Evolutionary conservation across 2,329 filamentous ascomycete genomes (phyloP).

Genomic region (Sordariomycetes sp.): DNA sequence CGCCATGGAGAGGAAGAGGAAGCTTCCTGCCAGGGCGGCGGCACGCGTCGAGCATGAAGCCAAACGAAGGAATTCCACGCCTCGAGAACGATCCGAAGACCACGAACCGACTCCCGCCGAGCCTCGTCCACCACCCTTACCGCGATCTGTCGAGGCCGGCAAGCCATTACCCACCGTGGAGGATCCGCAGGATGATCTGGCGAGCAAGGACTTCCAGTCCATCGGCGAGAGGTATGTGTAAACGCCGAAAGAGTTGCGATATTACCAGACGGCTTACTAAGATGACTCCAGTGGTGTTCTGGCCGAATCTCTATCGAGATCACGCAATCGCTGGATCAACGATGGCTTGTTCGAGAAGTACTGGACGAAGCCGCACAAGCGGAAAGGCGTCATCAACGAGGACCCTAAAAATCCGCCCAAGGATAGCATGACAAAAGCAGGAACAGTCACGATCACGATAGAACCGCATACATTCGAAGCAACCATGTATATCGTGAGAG

Average conservation of each 20-base stretch:
- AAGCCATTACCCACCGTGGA: constrained; percentile 65
- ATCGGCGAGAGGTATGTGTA: constrained; percentile 57
- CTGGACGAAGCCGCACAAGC: constrained; percentile 64
- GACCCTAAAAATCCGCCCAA: constrained; percentile 59
- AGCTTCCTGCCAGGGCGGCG: constrained; percentile 52
- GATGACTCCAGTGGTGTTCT: constrained; percentile 55
- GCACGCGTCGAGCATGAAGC: constrained; percentile 49
- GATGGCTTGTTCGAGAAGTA: constrained; percentile 69
- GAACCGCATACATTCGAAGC: constrained; percentile 76
- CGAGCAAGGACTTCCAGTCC: constrained; percentile 60
- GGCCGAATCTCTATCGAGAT: constrained; percentile 62
- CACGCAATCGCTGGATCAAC: constrained; percentile 63
- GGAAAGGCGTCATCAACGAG: constrained; percentile 55
- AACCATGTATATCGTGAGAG: constrained; percentile 63
- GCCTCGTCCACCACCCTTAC: constrained; percentile 36
- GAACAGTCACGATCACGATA: constrained; percentile 64
- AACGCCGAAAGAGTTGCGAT: no score
- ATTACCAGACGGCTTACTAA: constrained; percentile 9
- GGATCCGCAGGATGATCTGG: constrained; percentile 55
- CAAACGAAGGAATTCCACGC: constrained; percentile 50
- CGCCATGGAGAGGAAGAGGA: constrained; percentile 56
- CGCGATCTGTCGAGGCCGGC: constrained; percentile 53
- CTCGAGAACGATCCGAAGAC: constrained; percentile 40
- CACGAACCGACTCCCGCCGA: constrained; percentile 28
- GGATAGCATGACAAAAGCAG: constrained; percentile 64